Evolutionary conservation across 2,329 filamentous ascomycete species (phyloP), one percentile per base, ranked within the genome.

Genomic region (Clarireedia homoeocarpa): DNA sequence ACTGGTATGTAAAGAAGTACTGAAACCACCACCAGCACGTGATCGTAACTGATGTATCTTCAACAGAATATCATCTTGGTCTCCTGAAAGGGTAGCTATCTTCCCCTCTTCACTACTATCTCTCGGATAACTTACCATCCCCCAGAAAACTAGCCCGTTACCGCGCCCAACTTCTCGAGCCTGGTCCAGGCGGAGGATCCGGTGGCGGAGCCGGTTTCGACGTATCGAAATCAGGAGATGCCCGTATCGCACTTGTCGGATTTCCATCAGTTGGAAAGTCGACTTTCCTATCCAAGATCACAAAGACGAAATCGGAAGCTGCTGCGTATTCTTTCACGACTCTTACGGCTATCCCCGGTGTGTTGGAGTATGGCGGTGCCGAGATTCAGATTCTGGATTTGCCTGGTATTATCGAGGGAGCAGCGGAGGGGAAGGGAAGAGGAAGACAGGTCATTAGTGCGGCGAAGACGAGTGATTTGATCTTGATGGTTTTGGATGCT

Each of bases 251-350:
- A 1, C 83, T 99, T 2, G 95, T 99, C 53, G 94, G 94, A n/a
- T 99, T 99, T 66, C 94, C 95, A 0, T 99, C 95, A 0, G 94
- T 99, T 51, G 94, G 94, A 71, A 99, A 99, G 76, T 99, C 94
- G 2, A 99, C 94, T 0, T 97, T 99, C 70, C 72, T 99, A n/a
- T 96, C 91, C 49, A 96, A 97, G 70, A 95, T 99, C 71, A 99
- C 94, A 50, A 97, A 96, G 75, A 99, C 95, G 40, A 91, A 90
- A 69, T 96, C 91, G 51, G 92, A 96, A 71, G 91, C 96, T 27
- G 94, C 94, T 0, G 89, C 94, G 0, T 99, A 99, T 70, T 85
- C 92, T 56, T 99, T 99, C 82, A 99, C 94, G 10, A 99, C 94
- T 1, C 78, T 99, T 46, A 99, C 94, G 9, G 95, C 94, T 38